Base-by-base conservation (phyloP, 2,329 filamentous ascomycete species). In the Diplodia scrobiculata region DNA sequence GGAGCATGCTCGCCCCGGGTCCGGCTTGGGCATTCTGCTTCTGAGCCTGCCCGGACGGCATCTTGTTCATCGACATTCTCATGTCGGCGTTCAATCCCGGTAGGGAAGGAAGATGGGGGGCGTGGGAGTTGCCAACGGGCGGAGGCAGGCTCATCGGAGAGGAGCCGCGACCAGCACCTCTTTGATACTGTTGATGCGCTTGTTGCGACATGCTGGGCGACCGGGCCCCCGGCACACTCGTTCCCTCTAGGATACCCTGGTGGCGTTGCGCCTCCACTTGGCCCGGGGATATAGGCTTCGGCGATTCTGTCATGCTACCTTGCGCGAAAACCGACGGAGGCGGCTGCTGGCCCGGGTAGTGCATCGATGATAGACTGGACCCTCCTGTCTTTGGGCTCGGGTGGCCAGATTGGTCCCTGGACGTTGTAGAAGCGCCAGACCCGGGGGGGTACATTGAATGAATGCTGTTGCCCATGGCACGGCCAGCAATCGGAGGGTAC, bases 301-400 rank as follows among this genome's bases (percentile, higher is more conserved):
- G 92, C 70, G 91, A 96, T 77, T 97, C 92, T 2, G 90, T 95
- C 81, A 96, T 90, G 64, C 79, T 79, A 63, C 86, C 84, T 69
- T 92, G 88, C 9, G 87, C 84, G 74, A 91, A 96, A 69, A 92
- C 84, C 19, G 65, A 60, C 3, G 64, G 65, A 84, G 84, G 54
- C 81, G 80, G 65, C 66, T 69, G 5, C 69, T 71, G 74, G 45
- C 74, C 72, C 65, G 73, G 73, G 51, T 70, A 72, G 67, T 77
- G 76, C 21, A 78, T 69, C 14, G 74, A 75, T 9, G 75, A 74
- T n/a, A 77, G 69, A 68, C 72, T 76, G 27, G 74, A 73, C 17
- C 76, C 73, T 32, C 75, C 75, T 72, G 73, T 50, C 73, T 77
- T 76, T 58, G 76, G 74, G 67, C 76, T 78, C 10, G 74, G 73